phyloP scores from a whole-genome alignment of 2,329 filamentous ascomycete species.

The Zalaria obscura region DNA sequence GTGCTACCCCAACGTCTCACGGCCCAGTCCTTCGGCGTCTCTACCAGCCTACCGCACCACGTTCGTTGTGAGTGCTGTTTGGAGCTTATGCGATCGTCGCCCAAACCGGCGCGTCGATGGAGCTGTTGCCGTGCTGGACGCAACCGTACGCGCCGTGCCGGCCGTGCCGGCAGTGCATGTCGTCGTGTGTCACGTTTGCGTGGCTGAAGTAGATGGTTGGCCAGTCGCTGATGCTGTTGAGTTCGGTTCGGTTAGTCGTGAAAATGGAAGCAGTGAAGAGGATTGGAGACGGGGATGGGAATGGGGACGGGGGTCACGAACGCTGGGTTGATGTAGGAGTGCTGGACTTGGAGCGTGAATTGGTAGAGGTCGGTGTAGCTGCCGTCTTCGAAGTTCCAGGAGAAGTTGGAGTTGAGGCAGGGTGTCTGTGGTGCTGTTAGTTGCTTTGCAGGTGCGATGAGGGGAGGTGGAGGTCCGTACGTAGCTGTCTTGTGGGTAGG shows the following conservation, averaged over 20 bases:
- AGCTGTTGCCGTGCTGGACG: neutral
- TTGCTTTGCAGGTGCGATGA: neutral
- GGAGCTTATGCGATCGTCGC: neutral
- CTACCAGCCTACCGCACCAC: too few relatives aligned
- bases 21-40: too few relatives aligned
- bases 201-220: conserved; percentile 2
- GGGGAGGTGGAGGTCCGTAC: neutral
- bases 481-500: conserved; percentile 2
- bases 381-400: conserved; percentile 5
- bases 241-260: neutral
- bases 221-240: neutral
- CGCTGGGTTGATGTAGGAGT: conserved; percentile 2
- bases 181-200: conserved; percentile 1
- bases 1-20: too few relatives aligned
- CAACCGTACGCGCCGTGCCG: neutral
- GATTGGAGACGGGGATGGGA: neutral
- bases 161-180: neutral
- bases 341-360: conserved; percentile 5
- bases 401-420: conserved; percentile 4
- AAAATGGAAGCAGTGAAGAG: too few relatives aligned
- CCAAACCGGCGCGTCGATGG: neutral
- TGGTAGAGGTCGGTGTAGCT: conserved; percentile 1
- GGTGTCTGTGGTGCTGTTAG: conserved; percentile 1
- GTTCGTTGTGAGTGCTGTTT: too few relatives aligned
- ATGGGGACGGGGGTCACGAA: neutral